These are phyloP conservation scores for Lumnitzera littorea DNA, from an alignment of 345 rosid species.

Conservation along the genomic window DNA sequence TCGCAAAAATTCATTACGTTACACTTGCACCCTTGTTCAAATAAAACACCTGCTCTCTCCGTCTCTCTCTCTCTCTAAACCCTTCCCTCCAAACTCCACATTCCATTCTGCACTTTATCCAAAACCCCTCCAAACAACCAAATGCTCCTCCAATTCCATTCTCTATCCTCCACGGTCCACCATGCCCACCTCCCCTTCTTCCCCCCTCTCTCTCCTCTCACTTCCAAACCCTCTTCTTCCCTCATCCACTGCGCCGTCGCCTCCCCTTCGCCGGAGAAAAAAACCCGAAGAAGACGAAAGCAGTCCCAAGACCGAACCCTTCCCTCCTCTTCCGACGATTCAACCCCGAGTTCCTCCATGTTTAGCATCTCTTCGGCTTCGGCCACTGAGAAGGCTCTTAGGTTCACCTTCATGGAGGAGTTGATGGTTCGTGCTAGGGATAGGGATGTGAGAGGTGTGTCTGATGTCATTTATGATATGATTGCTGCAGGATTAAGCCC, in stretches of 20 bases:
- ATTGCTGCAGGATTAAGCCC: slow-evolving; percentile 87
- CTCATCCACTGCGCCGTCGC: slow-evolving; percentile 19
- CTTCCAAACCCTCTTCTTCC: slow-evolving; percentile 9
- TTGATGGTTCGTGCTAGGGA: slow-evolving; percentile 77
- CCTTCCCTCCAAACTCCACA: neutral
- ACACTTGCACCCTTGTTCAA: too few species aligned
- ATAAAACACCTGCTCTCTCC: neutral
- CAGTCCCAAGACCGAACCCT: slow-evolving; percentile 8
- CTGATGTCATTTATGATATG: slow-evolving; percentile 87
- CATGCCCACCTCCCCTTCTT: slow-evolving; percentile 8
- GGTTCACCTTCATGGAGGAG: slow-evolving; percentile 88
- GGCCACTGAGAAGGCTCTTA: slow-evolving; percentile 68
- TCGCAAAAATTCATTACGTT: too few species aligned
- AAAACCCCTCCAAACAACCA: slow-evolving; percentile 12
- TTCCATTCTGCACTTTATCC: slow-evolving; percentile 1
- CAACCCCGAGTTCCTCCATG: slow-evolving; percentile 16
- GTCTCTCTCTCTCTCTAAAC: neutral
- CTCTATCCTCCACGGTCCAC: slow-evolving; percentile 8
- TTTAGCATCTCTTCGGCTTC: slow-evolving; percentile 14
- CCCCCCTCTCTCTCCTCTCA: slow-evolving; percentile 7
- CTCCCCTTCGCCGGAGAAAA: slow-evolving; percentile 20
- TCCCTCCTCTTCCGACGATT: slow-evolving; percentile 8
- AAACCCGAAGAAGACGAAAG: slow-evolving; percentile 18
- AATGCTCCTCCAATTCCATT: slow-evolving; percentile 5
- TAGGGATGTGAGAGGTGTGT: slow-evolving; percentile 54